Evolutionary conservation across 108 stramenopile genomes (phyloP).

Genomic region (Pseudonitzschia pungens): DNA sequence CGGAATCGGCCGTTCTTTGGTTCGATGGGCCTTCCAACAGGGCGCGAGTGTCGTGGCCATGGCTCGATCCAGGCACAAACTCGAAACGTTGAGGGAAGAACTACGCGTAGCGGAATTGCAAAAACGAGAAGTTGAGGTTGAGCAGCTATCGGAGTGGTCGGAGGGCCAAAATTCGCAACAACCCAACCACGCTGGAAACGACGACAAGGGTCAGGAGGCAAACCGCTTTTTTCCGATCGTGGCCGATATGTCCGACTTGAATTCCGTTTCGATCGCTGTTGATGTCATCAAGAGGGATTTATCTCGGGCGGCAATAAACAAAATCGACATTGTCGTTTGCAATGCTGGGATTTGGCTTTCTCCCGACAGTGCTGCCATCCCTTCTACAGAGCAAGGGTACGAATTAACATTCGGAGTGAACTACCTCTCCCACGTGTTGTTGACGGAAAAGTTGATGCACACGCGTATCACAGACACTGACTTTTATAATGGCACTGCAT

Average conservation of each 20-base stretch:
- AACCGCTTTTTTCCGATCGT: conserved; percentile 26
- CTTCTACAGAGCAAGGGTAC: conserved; percentile 30
- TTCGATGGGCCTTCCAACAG: conserved; percentile 18
- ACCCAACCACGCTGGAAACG: not conserved
- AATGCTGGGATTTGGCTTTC: conserved; percentile 58
- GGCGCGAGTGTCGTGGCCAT: conserved; percentile 58
- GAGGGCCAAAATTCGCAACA: no score
- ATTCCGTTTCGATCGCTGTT: conserved; percentile 44
- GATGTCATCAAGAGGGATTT: conserved; percentile 35
- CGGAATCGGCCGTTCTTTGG: conserved; percentile 46
- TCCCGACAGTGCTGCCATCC: not conserved
- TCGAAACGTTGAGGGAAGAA: conserved; percentile 27
- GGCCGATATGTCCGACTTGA: conserved; percentile 50
- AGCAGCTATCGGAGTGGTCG: no score
- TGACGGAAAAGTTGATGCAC: conserved; percentile 49
- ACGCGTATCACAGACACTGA: not conserved
- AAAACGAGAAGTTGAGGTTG: not conserved
- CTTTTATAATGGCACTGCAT: not conserved
- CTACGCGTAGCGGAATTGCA: no score
- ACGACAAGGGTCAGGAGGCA: not conserved
- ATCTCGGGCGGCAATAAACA: not conserved
- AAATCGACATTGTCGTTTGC: conserved; percentile 52
- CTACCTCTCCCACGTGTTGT: conserved; percentile 64
- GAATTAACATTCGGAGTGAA: conserved; percentile 47
- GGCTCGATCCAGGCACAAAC: conserved; percentile 38